Evolutionary conservation across 768 basidiomycete species (phyloP), one percentile per base, ranked within the genome.

Genomic region (Lentinula sp.): DNA sequence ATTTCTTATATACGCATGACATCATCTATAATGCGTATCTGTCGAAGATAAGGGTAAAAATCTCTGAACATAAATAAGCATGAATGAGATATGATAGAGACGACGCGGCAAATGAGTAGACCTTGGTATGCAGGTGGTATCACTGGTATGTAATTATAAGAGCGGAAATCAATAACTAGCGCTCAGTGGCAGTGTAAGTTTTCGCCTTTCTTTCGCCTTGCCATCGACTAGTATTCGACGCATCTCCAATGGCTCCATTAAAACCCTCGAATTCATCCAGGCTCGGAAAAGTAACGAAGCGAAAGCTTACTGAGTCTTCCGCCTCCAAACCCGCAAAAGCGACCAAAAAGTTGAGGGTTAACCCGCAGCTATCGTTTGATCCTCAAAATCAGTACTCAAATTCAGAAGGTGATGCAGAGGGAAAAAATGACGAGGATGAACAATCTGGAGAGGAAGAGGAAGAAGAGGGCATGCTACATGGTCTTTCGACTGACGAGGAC

Each of bases 401-500:
- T 15, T 46, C 62, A 36, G 61, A 45, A 6, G 57, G 52, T 20
- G 52, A 55, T 15, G 13, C 20, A 37, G 50, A 51, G 32, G 48
- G 37, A 36, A 37, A 39, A 39, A 6, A 8, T 8, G 37, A 39
- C 37, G 37, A 39, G 13, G 37, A 46, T n/a, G 36, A 33, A 15
- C 32, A 46, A 18, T 35, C 56, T 49, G 36, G 46, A 15, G 59
- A 63, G 13, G 62, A 64, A 13, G 60, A 53, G 15, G 60, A 64
- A 16, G 42, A 51, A 12, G 59, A 63, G 6, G 62, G 63, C 6
- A 60, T 82, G 54, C 65, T 92, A 16, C 80, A 85, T 62, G 91
- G 89, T 12, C 91, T 93, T 70, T 88, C 89, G 0, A 85, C 88
- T 5, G 86, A 86, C 52, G 84, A 87, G 57, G 83, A 83, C 60